These are phyloP conservation scores for Fusarium bactridioides DNA, from an alignment of 2,329 filamentous ascomycete species.

Conservation along the genomic window DNA sequence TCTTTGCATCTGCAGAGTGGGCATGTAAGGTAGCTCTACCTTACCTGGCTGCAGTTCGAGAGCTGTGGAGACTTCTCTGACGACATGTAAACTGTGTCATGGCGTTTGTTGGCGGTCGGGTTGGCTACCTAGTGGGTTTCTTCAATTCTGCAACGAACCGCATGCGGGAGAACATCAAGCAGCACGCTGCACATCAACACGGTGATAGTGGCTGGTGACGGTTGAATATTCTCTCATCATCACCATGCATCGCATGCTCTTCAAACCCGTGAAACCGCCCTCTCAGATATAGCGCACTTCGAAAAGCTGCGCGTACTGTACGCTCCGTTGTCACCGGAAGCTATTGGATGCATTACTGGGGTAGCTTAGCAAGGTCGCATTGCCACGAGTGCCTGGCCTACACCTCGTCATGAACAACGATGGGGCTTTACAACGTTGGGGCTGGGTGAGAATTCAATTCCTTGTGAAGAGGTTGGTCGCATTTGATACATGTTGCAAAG, in stretches of 20 bases:
- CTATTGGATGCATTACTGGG: slow-evolving; percentile 29
- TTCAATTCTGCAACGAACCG: slow-evolving; percentile 17
- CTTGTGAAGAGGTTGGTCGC: background rate
- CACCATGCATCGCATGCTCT: background rate
- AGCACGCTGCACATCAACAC: background rate
- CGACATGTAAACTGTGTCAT: slow-evolving; percentile 29
- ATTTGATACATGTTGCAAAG: background rate
- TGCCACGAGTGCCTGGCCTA: slow-evolving; percentile 33
- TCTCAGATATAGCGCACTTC: slow-evolving; percentile 3
- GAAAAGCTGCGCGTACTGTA: background rate
- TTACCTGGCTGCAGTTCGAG: slow-evolving; percentile 23
- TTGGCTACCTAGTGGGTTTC: background rate
- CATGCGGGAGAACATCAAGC: slow-evolving; percentile 17
- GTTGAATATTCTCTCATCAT: background rate
- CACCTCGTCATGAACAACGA: slow-evolving; percentile 5
- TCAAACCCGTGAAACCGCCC: background rate
- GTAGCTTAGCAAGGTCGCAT: slow-evolving; percentile 28
- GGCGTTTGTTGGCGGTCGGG: slow-evolving; percentile 19
- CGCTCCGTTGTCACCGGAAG: slow-evolving; percentile 13
- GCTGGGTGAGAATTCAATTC: background rate
- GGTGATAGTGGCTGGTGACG: background rate
- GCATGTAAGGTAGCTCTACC: slow-evolving; percentile 5
- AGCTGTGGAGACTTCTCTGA: slow-evolving; percentile 26
- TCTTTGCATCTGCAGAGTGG: slow-evolving; percentile 16
- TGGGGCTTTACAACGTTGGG: slow-evolving; percentile 7